Evolutionary conservation across 148 eudicot genomes (phyloP).

Genomic region (Gaultheria prostrata): DNA sequence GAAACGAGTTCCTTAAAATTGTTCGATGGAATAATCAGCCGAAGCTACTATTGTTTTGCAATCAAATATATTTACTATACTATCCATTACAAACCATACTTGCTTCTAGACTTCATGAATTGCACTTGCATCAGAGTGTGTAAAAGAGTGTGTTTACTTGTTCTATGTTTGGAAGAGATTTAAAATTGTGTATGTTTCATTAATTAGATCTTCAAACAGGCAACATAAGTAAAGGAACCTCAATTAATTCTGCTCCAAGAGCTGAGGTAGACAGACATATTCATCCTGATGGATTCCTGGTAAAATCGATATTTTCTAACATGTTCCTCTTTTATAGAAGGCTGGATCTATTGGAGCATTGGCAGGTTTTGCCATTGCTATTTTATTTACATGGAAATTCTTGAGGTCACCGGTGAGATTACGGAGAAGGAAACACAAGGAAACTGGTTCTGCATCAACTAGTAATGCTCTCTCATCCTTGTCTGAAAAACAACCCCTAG

Average conservation of each 20-base stretch:
- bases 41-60: background rate
- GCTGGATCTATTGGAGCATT: slow-evolving; percentile 4
- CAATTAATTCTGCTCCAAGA: background rate
- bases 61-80: background rate
- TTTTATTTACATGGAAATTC: background rate
- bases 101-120: background rate
- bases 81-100: background rate
- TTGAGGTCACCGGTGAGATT: background rate
- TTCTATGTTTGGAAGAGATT: too few relatives aligned
- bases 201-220: too few relatives aligned
- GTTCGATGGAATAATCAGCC: too few relatives aligned
- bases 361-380: slow-evolving; percentile 9
- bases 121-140: too few relatives aligned
- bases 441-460: slow-evolving; percentile 1
- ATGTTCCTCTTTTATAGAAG: background rate
- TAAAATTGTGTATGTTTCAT: too few relatives aligned
- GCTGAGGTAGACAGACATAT: background rate
- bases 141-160: too few relatives aligned
- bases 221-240: too few relatives aligned
- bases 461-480: background rate
- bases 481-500: background rate
- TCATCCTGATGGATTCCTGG: background rate
- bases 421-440: background rate
- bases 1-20: too few relatives aligned
- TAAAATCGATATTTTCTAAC: background rate